A percentile compares a stretch with the other conserved stretches of the same genome.
phyloP scores from a whole-genome alignment of 2,329 filamentous ascomycete genomes.

The Penicillium sp. region DNA sequence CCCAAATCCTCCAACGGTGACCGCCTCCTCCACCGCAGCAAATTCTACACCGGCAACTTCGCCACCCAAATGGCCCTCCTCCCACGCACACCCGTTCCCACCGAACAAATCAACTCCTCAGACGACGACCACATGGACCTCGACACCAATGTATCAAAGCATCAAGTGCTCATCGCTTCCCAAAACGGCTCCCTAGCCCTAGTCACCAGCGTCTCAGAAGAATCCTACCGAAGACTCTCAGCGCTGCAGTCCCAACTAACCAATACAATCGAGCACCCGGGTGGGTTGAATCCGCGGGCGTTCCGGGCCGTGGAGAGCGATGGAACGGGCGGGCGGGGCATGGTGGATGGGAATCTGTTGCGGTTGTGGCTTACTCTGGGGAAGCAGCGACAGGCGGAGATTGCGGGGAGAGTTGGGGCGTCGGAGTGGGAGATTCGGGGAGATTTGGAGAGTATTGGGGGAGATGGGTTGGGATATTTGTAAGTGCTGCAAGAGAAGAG shows the following conservation, averaged over 20 bases:
- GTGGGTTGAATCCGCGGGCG: constrained; percentile 80
- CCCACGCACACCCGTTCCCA: constrained; percentile 63
- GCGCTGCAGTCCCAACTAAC: constrained; percentile 80
- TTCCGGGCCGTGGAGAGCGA: constrained; percentile 65
- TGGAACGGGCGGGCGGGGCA: constrained; percentile 58
- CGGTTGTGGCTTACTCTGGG: constrained; percentile 75
- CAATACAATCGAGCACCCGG: constrained; percentile 73
- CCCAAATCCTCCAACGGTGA: constrained; percentile 91
- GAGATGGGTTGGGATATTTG: constrained; percentile 61
- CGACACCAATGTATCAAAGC: constrained; percentile 39
- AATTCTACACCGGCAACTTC: constrained; percentile 84
- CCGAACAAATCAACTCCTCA: constrained; percentile 38
- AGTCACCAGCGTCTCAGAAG: constrained; percentile 76
- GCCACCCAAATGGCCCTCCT: constrained; percentile 76
- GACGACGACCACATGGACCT: constrained; percentile 37
- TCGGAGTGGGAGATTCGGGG: constrained; percentile 68
- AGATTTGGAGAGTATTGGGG: constrained; percentile 69
- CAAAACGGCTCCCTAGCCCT: constrained; percentile 76
- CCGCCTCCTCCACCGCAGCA: constrained; percentile 80
- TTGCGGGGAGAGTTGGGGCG: constrained; percentile 72
- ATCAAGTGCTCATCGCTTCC: constrained; percentile 70
- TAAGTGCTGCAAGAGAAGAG: constrained; percentile 20
- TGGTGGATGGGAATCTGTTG: constrained; percentile 79
- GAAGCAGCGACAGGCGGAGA: constrained; percentile 70
- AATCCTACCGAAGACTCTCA: constrained; percentile 79